Conservation (phyloP, 2,329 filamentous ascomycete species). For the Trichoderma atroviride region DNA sequence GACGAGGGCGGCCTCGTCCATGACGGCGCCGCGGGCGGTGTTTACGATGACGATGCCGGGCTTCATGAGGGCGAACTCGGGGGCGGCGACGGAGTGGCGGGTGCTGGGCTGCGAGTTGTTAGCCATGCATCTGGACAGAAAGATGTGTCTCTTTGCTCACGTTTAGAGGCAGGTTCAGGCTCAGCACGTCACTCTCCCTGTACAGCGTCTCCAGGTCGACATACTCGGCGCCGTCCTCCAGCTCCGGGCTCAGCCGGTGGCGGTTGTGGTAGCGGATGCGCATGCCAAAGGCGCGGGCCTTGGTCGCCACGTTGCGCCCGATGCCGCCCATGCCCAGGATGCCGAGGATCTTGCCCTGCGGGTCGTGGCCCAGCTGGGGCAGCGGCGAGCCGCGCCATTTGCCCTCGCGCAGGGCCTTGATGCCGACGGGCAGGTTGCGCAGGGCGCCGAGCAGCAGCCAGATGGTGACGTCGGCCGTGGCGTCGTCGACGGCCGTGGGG, state of each 20-base stretch:
- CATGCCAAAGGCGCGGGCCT: conserved; percentile 77
- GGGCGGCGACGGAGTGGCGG: conserved; percentile 71
- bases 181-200: conserved; percentile 71
- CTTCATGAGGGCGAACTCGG: conserved; percentile 78
- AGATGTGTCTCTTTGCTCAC: too few species aligned
- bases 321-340: conserved; percentile 89
- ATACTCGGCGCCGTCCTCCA: conserved; percentile 63
- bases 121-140: too few species aligned
- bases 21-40: conserved; percentile 79
- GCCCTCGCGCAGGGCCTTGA: conserved; percentile 66
- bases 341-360: conserved; percentile 75
- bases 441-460: conserved; percentile 82
- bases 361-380: conserved; percentile 71
- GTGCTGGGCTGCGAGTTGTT: conserved; percentile 56
- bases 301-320: conserved; percentile 73
- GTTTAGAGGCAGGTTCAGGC: conserved; percentile 79
- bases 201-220: conserved; percentile 75
- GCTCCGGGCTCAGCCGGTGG: conserved; percentile 57
- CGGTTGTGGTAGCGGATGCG: conserved; percentile 75
- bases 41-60: conserved; percentile 76
- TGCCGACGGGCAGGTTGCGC: conserved; percentile 69
- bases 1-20: conserved; percentile 80
- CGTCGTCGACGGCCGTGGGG: conserved; percentile 78
- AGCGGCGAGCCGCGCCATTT: conserved; percentile 65
- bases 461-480: conserved; percentile 79